Percentiles rank a stretch among this genome's conserved stretches.
Evolutionary conservation across 106 monocot genomes (phyloP).

Genomic region (Triglochin maritima): DNA sequence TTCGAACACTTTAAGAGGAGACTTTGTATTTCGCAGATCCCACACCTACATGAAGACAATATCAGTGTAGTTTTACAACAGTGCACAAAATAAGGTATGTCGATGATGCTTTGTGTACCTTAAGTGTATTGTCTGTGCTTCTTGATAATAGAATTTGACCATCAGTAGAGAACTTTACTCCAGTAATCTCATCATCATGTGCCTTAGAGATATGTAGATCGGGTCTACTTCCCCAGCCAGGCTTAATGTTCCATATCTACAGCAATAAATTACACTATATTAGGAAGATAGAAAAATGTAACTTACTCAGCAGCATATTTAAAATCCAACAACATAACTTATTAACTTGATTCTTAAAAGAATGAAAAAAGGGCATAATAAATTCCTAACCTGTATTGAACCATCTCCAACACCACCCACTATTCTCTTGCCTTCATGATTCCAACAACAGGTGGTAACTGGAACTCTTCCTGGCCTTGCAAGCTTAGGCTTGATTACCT

Average conservation of each 20-base stretch:
- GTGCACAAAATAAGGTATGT: too few relatives aligned
- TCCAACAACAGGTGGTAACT: slow-evolving; percentile 91
- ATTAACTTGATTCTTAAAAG: too few relatives aligned
- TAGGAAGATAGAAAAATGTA: neutral
- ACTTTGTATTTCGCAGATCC: slow-evolving; percentile 81
- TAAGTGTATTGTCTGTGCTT: slow-evolving; percentile 84
- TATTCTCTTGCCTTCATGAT: slow-evolving; percentile 85
- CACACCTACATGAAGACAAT: slow-evolving; percentile 45
- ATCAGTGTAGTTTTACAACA: neutral
- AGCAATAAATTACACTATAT: neutral
- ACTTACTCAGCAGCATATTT: too few relatives aligned
- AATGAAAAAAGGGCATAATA: too few relatives aligned
- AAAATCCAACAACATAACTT: too few relatives aligned
- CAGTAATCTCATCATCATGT: slow-evolving; percentile 89
- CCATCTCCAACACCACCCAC: slow-evolving; percentile 93
- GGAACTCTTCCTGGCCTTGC: slow-evolving; percentile 64
- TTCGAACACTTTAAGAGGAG: slow-evolving; percentile 66
- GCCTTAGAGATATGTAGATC: slow-evolving; percentile 71
- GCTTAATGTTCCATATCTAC: slow-evolving; percentile 89
- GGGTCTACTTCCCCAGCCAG: slow-evolving; percentile 99
- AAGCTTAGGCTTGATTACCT: slow-evolving; percentile 99
- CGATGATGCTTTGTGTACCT: slow-evolving; percentile 24
- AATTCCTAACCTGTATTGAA: slow-evolving; percentile 70
- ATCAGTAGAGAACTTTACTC: slow-evolving; percentile 76
- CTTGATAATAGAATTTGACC: slow-evolving; percentile 80